Conservation (phyloP, 2,329 filamentous ascomycete genomes). For the Fusarium pseudocircinatum region DNA sequence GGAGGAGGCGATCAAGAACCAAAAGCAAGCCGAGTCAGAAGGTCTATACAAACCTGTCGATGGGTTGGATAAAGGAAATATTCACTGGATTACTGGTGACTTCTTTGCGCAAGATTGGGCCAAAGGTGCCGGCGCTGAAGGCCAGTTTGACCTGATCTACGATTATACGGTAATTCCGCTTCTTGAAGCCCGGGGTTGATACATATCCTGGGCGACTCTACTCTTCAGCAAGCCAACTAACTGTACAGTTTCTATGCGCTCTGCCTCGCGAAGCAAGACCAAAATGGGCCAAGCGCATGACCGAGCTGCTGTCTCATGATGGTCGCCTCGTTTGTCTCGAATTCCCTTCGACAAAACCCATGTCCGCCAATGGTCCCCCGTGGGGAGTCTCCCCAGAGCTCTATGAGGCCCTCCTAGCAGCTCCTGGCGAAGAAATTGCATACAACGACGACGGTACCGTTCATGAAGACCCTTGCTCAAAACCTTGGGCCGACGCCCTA, state of each 20-base stretch:
- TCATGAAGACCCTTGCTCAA: conserved; percentile 51
- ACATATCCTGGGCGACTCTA: neutral
- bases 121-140: conserved; percentile 51
- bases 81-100: conserved; percentile 69
- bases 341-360: conserved; percentile 78
- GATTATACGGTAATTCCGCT: conserved; percentile 65
- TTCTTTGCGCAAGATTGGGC: conserved; percentile 73
- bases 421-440: conserved; percentile 72
- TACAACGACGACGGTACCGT: conserved; percentile 63
- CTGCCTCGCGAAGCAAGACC: conserved; percentile 63
- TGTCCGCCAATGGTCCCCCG: conserved; percentile 74
- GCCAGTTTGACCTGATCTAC: conserved; percentile 72
- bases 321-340: conserved; percentile 74
- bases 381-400: conserved; percentile 74
- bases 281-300: conserved; percentile 63
- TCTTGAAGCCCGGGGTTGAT: neutral
- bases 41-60: conserved; percentile 55
- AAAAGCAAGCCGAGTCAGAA: conserved; percentile 50
- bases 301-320: conserved; percentile 57
- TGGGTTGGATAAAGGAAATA: conserved; percentile 56
- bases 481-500: conserved; percentile 52
- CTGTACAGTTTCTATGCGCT: conserved; percentile 68
- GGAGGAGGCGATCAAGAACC: conserved; percentile 57
- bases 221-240: conserved; percentile 21
- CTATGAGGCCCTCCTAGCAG: conserved; percentile 76